Conservation (phyloP, 2,329 filamentous ascomycete genomes). For the Epichloe sibirici region DNA sequence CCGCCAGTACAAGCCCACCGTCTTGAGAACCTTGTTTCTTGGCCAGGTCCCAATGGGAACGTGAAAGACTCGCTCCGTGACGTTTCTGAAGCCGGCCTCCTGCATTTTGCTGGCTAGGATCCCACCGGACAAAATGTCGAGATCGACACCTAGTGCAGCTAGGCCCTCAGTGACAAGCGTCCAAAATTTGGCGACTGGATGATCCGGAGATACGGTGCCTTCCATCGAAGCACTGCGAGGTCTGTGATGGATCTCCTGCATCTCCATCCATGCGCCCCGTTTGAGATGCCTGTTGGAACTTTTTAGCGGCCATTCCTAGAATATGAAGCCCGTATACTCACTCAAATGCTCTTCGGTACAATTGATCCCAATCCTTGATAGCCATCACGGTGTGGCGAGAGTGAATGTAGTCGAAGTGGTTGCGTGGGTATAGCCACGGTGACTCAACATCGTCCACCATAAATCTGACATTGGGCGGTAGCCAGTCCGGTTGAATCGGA, state of each 20-base stretch:
- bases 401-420: slow-evolving; percentile 50
- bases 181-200: slow-evolving; percentile 36
- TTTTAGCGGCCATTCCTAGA: background rate
- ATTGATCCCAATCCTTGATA: slow-evolving; percentile 40
- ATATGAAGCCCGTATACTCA: slow-evolving; percentile 15
- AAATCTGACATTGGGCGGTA: slow-evolving; percentile 44
- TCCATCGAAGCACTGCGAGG: slow-evolving; percentile 31
- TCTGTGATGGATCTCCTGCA: slow-evolving; percentile 40
- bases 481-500: slow-evolving; percentile 36
- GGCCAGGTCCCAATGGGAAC: slow-evolving; percentile 44
- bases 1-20: slow-evolving; percentile 39
- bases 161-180: slow-evolving; percentile 31
- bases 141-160: slow-evolving; percentile 31
- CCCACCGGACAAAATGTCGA: slow-evolving; percentile 29
- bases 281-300: slow-evolving; percentile 30
- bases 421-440: slow-evolving; percentile 39
- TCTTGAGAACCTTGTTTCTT: slow-evolving; percentile 36
- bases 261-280: slow-evolving; percentile 42
- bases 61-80: slow-evolving; percentile 36
- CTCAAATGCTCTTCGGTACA: slow-evolving; percentile 35
- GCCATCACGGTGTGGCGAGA: slow-evolving; percentile 44
- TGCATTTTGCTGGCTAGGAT: slow-evolving; percentile 32
- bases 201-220: slow-evolving; percentile 23
- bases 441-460: slow-evolving; percentile 46
- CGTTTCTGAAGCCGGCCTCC: slow-evolving; percentile 39